Evolutionary conservation across 148 eudicot genomes (phyloP), one percentile per base, ranked within the genome.

Genomic region (Bassia scoparia): DNA sequence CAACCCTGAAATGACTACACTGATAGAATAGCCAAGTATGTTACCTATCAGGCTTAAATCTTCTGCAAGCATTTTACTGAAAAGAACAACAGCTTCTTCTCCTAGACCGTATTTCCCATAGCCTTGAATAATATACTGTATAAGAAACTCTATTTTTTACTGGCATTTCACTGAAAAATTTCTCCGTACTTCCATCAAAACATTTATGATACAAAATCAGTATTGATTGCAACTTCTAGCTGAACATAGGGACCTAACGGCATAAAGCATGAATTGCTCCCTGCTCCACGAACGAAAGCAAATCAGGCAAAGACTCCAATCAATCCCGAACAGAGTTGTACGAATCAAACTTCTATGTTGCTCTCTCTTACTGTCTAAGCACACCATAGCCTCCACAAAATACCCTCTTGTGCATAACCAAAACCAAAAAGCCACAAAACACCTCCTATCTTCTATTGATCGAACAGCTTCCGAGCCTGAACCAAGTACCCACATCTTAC

Each of bases 1-100:
- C 41, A 92, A 76, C 59, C 97, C 97, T 17, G 96, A 87, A n/a
- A 79, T 92, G 97, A 75, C 96, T 88, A 78, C 97, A 92, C 95
- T 26, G 96, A 88, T 50, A 92, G 89, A 52, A 89, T 64, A 54
- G 96, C 96, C 74, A 92, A 81, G 78, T 86, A 92, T 67, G 97
- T 86, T 75, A 89, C 34, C 71, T 83, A 75, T 92, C 97, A n/a
- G 97, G 96, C 71, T 86, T 43, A 87, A 38, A 61, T 84, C 66
- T 29, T 87, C 88, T 34, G 50, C 44, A 37, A 75, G 69, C 91
- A 93, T 90, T 71, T 85, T 71, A 68, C 79, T 35, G 73, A 86
- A 90, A 34, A 89, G 78, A 12, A 65, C 20, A 6, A 81, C 67
- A 13, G 94, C 93, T 85, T 89, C 76, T 63, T 77, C 73, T 14